phyloP scores from a whole-genome alignment of 129 eudicot genomes.

The Flaveria linearis region DNA sequence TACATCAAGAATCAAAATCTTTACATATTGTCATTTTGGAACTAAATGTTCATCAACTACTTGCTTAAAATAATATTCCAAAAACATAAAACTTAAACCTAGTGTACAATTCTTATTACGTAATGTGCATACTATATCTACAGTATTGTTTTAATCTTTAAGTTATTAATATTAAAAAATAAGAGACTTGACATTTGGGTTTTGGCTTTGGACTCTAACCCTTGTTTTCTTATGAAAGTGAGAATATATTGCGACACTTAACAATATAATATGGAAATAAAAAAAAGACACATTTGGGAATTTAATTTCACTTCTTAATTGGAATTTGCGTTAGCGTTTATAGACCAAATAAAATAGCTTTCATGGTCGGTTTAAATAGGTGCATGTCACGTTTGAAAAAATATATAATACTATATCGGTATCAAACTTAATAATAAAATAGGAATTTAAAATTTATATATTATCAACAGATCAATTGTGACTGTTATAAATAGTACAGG shows the following conservation, averaged over 20 bases:
- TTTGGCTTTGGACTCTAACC: constrained; percentile 36
- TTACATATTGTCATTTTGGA: constrained; percentile 33
- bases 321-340: background rate
- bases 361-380: constrained; percentile 29
- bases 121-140: too few species aligned
- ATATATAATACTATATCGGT: background rate
- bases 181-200: too few species aligned
- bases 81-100: too few species aligned
- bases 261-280: constrained; percentile 14
- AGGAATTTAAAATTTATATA: background rate
- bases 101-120: too few species aligned
- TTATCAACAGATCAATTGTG: background rate
- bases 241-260: constrained; percentile 38
- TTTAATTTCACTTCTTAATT: background rate
- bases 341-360: background rate
- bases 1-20: too few species aligned
- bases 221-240: constrained; percentile 22
- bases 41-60: constrained; percentile 23
- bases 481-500: constrained; percentile 20
- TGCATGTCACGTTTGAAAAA: background rate
- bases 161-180: too few species aligned
- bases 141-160: too few species aligned
- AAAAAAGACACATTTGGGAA: background rate
- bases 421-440: constrained; percentile 7
- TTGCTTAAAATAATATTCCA: too few species aligned